These are phyloP conservation scores for Ilyonectria sp. DNA, from an alignment of 2,329 filamentous ascomycete species.

Conservation along the genomic window DNA sequence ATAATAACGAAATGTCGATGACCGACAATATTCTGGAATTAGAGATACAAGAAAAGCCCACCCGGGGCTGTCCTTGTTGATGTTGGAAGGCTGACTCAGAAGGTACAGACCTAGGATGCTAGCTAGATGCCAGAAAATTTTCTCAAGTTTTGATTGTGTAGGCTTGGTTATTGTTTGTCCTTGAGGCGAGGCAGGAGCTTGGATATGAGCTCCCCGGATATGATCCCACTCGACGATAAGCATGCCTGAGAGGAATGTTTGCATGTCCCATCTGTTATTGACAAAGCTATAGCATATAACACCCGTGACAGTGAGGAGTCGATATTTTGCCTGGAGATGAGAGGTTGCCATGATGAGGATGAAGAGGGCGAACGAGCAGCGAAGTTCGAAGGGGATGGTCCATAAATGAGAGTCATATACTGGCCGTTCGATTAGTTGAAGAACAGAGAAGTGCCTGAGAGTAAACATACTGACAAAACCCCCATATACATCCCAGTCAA, in stretches of 20 bases:
- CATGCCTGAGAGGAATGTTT: constrained; percentile 70
- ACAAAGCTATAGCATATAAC: constrained; percentile 63
- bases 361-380: constrained; percentile 72
- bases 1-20: constrained; percentile 20
- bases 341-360: constrained; percentile 66
- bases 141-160: constrained; percentile 25
- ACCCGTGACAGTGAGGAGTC: constrained; percentile 59
- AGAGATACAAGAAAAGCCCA: constrained; percentile 64
- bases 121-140: constrained; percentile 56
- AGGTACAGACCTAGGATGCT: constrained; percentile 69
- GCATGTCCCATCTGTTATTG: constrained; percentile 68
- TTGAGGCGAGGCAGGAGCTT: not conserved
- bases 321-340: constrained; percentile 58
- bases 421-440: constrained; percentile 39
- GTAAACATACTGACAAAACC: not conserved
- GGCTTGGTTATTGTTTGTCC: constrained; percentile 32
- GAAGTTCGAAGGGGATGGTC: constrained; percentile 75
- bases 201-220: constrained; percentile 62
- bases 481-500: too few species aligned
- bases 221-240: constrained; percentile 69
- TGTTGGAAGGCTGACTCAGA: constrained; percentile 42
- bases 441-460: not conserved
- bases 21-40: constrained; percentile 63
- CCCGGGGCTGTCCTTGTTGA: constrained; percentile 58
- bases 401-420: constrained; percentile 72